phyloP scores from a whole-genome alignment of 345 rosid species.

The Gossypium australe region DNA sequence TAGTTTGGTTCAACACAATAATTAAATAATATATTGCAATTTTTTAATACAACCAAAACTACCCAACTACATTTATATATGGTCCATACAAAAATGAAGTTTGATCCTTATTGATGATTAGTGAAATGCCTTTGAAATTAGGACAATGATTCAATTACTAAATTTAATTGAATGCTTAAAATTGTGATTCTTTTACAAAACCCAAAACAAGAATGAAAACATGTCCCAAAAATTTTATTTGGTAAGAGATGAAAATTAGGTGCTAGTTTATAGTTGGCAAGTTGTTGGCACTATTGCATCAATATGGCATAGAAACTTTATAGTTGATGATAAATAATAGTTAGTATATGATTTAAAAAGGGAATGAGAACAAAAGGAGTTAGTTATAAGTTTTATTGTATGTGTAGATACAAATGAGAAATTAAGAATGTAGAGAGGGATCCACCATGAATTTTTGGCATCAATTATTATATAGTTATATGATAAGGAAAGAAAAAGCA shows the following conservation, averaged over 20 bases:
- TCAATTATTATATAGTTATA: neutral
- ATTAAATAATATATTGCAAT: neutral
- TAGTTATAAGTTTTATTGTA: neutral
- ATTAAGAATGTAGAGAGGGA: slow-evolving; percentile 9
- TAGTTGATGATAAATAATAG: slow-evolving; percentile 13
- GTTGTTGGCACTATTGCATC: slow-evolving; percentile 7
- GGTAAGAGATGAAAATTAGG: neutral
- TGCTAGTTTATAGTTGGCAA: neutral
- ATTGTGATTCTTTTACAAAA: neutral
- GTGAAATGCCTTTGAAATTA: neutral
- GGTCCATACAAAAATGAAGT: neutral
- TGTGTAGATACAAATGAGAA: slow-evolving; percentile 15
- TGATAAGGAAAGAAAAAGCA: neutral
- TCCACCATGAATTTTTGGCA: neutral
- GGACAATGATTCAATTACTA: neutral
- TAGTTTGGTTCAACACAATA: neutral
- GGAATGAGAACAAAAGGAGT: slow-evolving; percentile 20
- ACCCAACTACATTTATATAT: neutral
- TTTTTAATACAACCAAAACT: neutral
- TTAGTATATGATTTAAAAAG: slow-evolving; percentile 4
- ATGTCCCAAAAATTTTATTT: neutral
- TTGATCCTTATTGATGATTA: neutral
- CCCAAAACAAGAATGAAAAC: neutral
- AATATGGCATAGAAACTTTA: neutral
- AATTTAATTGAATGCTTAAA: neutral